Base-by-base conservation (phyloP, 1,284 basidiomycete species). In the Rhodotorula mucilaginosa region DNA sequence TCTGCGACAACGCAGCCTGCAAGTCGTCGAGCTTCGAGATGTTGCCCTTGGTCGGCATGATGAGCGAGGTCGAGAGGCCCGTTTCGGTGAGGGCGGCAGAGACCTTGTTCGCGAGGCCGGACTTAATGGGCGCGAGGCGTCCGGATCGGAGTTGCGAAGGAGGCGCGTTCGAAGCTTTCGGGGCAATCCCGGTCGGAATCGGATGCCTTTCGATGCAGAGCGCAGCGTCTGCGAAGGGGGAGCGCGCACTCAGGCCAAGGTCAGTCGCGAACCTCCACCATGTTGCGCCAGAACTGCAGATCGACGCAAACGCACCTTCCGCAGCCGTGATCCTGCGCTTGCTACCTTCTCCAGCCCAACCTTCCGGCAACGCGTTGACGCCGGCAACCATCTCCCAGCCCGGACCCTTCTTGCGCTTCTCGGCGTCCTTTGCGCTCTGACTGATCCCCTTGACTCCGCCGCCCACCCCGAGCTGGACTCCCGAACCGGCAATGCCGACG, bases 41-140 rank as follows among this genome's bases (percentile, higher is more conserved):
- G 75, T 92, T 96, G 44, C 88, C 87, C 48, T 87, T 85, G 2
- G 94, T 96, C 21, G 94, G 93, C 92, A 97, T 96, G 74, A 95
- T 90, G 64, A 97, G 85, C 19, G 90, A 87, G 72, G 88, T 84
- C n/a, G 85, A 86, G 51, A 95, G 83, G 19, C 89, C 89, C 23
- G 94, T 84, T 80, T 96, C 92, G 23, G 84, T 81, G 31, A 97
- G 84, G 21, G 89, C 85, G 70, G 90, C 88, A 5, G 87, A 85
- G 76, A 95, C 87, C 44, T 83, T 90, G 87, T 69, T 87, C 5
- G 87, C 86, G n/a, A 89, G 84, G 58, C 87, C 85, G 3, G 88
- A 83, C 80, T 92, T 94, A 29, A 91, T 89, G 49, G 84, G 81
- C 0, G 92, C 89, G 56, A 79, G 88, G 89, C 12, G 90, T 92